Conservation (phyloP, 2,329 filamentous ascomycete species). For the Didymella arachidicola region DNA sequence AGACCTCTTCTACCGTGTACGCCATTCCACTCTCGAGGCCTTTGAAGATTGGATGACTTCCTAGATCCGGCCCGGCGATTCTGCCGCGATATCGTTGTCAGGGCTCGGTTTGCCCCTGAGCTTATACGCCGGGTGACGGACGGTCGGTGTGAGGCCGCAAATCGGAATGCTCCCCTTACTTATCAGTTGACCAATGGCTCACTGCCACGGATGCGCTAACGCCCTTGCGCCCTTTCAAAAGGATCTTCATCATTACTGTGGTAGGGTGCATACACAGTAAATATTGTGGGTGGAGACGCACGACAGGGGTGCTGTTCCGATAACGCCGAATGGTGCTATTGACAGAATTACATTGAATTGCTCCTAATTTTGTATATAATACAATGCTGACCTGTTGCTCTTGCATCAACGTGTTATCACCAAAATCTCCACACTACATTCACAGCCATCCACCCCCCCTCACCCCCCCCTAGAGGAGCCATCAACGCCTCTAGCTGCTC, state of each 20-base stretch:
- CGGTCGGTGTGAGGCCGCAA: not conserved
- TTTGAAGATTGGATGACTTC: not conserved
- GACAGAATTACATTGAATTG: too few relatives aligned
- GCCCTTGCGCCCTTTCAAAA: not conserved
- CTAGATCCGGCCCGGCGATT: not conserved
- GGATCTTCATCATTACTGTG: not conserved
- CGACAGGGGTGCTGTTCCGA: too few relatives aligned
- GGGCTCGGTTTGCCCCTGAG: not conserved
- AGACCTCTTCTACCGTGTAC: not conserved
- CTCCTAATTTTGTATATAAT: too few relatives aligned
- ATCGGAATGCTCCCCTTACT: not conserved
- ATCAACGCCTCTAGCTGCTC: too few relatives aligned
- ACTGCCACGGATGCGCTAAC: not conserved
- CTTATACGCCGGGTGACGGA: not conserved
- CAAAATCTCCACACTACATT: too few relatives aligned
- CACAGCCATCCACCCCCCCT: too few relatives aligned
- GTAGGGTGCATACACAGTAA: too few relatives aligned
- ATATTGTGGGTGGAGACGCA: too few relatives aligned
- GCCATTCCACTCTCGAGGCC: not conserved
- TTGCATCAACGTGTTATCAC: too few relatives aligned
- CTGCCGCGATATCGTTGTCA: not conserved
- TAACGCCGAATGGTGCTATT: too few relatives aligned
- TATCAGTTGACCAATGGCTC: not conserved
- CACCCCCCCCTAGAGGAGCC: too few relatives aligned
- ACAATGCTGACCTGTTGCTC: too few relatives aligned